Evolutionary conservation across 1,139 yeast species (phyloP).

Genomic region (Yamadazyma epiphylla): DNA sequence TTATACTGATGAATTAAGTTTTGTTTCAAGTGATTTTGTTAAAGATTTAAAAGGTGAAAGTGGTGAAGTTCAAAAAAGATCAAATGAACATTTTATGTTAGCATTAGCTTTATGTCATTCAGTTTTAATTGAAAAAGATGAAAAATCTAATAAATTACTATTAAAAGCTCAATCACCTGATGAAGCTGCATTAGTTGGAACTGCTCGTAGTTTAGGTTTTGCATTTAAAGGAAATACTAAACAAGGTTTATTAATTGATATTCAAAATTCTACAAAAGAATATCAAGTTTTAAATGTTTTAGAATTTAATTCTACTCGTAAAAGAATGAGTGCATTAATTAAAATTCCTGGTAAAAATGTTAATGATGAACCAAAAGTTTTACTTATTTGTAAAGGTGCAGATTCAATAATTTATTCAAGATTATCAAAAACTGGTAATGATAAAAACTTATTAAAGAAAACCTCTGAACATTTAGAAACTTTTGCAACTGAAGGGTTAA

Average conservation of each 20-base stretch:
- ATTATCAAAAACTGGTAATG: conserved; percentile 30
- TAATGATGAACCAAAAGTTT: conserved; percentile 34
- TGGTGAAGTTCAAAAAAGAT: conserved; percentile 29
- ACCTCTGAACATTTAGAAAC: conserved; percentile 43
- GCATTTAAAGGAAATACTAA: conserved; percentile 47
- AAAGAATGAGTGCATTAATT: conserved; percentile 88
- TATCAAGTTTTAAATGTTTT: conserved; percentile 48
- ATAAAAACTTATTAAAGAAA: conserved; percentile 23
- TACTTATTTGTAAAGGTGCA: conserved; percentile 48
- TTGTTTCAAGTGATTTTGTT: conserved; percentile 45
- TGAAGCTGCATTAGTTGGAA: conserved; percentile 61
- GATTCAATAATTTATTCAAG: conserved; percentile 45
- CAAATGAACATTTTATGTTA: conserved; percentile 49
- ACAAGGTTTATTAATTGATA: conserved; percentile 38
- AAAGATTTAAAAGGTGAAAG: conserved; percentile 28
- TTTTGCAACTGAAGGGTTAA: conserved; percentile 45
- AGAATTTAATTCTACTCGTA: conserved; percentile 52
- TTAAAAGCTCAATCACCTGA: conserved; percentile 64
- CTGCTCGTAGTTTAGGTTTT: conserved; percentile 55
- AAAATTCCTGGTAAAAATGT: conserved; percentile 43
- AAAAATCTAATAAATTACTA: conserved; percentile 23
- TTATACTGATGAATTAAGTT: conserved; percentile 42
- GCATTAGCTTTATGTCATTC: conserved; percentile 57
- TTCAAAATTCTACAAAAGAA: conserved; percentile 41
- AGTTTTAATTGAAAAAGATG: conserved; percentile 49